These are phyloP conservation scores for Fonsecaea nubica DNA, from an alignment of 2,329 filamentous ascomycete species.

Conservation along the genomic window DNA sequence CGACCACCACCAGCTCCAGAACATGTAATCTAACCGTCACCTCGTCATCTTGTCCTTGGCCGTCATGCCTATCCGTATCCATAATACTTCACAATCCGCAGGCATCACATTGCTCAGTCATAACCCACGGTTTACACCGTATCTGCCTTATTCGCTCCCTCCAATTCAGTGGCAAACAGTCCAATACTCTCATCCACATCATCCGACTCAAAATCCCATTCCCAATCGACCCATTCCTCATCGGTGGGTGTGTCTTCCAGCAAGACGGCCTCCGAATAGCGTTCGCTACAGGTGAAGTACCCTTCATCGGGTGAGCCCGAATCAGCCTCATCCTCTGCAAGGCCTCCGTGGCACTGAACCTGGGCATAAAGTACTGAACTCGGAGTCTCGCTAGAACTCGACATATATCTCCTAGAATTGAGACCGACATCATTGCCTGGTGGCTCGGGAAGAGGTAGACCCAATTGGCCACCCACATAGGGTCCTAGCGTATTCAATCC, in stretches of 20 bases:
- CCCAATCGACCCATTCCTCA: slow-evolving; percentile 22
- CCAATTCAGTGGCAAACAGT: neutral
- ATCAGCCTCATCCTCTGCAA: neutral
- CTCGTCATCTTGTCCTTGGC: slow-evolving; percentile 1
- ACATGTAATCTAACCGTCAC: neutral
- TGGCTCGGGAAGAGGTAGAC: neutral
- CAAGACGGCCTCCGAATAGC: slow-evolving; percentile 11
- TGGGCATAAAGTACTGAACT: neutral
- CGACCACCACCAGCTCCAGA: neutral
- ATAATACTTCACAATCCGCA: neutral
- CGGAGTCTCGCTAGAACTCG: neutral
- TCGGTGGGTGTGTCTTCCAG: slow-evolving; percentile 12
- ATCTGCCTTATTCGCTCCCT: no score
- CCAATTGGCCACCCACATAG: neutral
- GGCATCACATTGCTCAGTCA: no score
- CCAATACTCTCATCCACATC: slow-evolving; percentile 1
- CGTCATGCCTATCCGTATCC: neutral
- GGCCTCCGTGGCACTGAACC: neutral
- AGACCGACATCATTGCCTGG: neutral
- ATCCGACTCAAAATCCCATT: slow-evolving; percentile 23
- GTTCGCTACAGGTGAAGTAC: slow-evolving; percentile 13
- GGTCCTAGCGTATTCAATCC: neutral
- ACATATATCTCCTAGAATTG: neutral
- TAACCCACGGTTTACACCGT: neutral
- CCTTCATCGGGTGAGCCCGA: slow-evolving; percentile 8